Evolutionary conservation across 2,329 filamentous ascomycete genomes (phyloP).

Genomic region (Aspergillus novoparasiticus): DNA sequence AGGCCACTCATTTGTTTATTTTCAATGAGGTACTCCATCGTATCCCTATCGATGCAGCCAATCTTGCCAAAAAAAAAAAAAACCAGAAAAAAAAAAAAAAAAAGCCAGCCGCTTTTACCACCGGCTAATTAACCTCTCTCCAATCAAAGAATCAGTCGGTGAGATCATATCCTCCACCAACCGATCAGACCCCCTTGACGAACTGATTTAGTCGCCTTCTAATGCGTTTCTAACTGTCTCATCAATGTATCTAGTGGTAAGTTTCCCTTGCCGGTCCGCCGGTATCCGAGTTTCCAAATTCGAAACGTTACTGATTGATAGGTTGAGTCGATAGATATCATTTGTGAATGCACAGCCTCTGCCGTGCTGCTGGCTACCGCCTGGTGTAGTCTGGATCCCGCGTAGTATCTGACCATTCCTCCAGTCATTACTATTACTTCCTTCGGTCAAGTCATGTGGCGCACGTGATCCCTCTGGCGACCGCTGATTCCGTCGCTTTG

Average conservation of each 20-base stretch:
- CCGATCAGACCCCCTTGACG: conserved; percentile 8
- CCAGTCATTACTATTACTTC: not conserved
- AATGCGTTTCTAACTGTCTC: not conserved
- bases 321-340: not conserved
- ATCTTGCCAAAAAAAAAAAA: not conserved
- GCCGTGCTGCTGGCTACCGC: conserved; percentile 5
- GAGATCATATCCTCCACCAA: conserved; percentile 8
- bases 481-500: not conserved
- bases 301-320: not conserved
- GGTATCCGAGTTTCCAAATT: conserved; percentile 8
- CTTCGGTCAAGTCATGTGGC: conserved; percentile 1
- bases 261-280: conserved; percentile 4
- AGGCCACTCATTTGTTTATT: not conserved
- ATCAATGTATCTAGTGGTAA: conserved; percentile 2
- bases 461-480: conserved; percentile 2
- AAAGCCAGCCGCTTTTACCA: conserved; percentile 5
- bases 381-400: not conserved
- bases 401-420: conserved; percentile 3
- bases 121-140: conserved; percentile 2
- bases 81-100: not conserved
- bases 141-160: conserved; percentile 3
- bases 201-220: conserved; percentile 3
- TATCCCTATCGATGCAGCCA: not conserved
- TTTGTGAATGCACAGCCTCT: not conserved
- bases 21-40: not conserved